Evolutionary conservation across 306 rosid genomes (phyloP), one percentile per base, ranked within the genome.

Genomic region (Pueraria montana): DNA sequence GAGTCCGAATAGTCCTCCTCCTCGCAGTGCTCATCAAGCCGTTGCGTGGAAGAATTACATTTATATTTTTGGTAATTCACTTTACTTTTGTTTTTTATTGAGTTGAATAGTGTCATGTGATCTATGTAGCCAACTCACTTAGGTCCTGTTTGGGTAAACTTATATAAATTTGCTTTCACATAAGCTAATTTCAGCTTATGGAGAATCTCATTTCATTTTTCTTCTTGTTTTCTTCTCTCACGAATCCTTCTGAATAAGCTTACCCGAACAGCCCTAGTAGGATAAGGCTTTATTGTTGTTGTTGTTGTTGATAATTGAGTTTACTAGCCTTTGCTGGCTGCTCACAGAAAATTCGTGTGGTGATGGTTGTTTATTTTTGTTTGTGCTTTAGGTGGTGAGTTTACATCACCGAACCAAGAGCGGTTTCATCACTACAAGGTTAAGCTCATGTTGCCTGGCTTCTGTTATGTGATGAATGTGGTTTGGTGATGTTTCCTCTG

Each of bases 341-440:
- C 40, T 50, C 11, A 20, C 21, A 26, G 27, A 52, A 63, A n/a
- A 5, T 21, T 48, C 11, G 24, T 45, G 45, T 36, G 75, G 32
- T 69, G 55, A 6, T 23, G 18, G 18, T 18, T 20, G 4, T 20
- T 18, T 49, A 23, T 13, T 66, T 81, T 62, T 77, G 1, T 45
- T 64, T 65, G 83, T 78, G 74, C 38, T 53, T 72, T 66, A 96
- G 99, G 99, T 70, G 99, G 99, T 53, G 99, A 96, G 67, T 96
- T 96, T 80, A 96, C 97, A 34, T 96, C 99, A 61, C 98, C 98
- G 45, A 96, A 96, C 82, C 99, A 96, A 85, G 99, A 94, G 92
- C 91, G 97, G 88, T 96, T 96, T 81, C 99, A 94, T 86, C 99
- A 96, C 88, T 96, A 96, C 92, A 96, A 94, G 99, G 99, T 96